Percentiles rank a stretch among this genome's conserved stretches.
Conservation (phyloP, 2,329 filamentous ascomycete genomes). For the Gaeumannomyces tritici region DNA sequence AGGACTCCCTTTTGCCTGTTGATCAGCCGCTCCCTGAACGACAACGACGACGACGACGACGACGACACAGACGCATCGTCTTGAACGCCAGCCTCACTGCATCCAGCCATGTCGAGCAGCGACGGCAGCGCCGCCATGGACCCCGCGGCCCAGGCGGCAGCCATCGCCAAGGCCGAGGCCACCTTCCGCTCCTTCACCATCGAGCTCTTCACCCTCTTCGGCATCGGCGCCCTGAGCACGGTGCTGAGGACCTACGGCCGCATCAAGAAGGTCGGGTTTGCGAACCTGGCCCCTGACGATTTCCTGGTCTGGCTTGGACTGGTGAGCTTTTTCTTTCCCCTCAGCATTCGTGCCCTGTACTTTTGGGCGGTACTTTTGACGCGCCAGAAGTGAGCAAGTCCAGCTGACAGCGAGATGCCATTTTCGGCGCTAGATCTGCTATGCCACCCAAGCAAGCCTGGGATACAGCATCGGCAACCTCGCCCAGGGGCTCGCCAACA, state of each 20-base stretch:
- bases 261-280: constrained; percentile 20
- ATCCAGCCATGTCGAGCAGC: not conserved
- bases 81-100: too few relatives aligned
- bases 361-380: too few relatives aligned
- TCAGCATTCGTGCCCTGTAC: too few relatives aligned
- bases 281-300: constrained; percentile 23
- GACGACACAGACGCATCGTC: too few relatives aligned
- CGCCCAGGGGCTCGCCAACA: constrained; percentile 41
- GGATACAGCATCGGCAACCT: constrained; percentile 37
- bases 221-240: constrained; percentile 22
- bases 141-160: constrained; percentile 11
- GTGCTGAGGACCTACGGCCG: constrained; percentile 25
- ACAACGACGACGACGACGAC: too few relatives aligned
- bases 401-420: not conserved
- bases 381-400: too few relatives aligned
- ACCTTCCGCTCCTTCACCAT: constrained; percentile 19
- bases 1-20: too few relatives aligned
- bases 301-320: constrained; percentile 21
- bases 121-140: not conserved
- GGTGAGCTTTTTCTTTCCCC: not conserved
- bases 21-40: too few relatives aligned
- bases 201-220: constrained; percentile 24
- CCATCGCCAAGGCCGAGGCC: constrained; percentile 13
- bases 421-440: constrained; percentile 29
- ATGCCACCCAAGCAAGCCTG: constrained; percentile 35